A percentile compares a stretch with the other conserved stretches of the same genome.
Conservation (phyloP, 1,284 basidiomycete species). For the Ceratobasidium sp. region DNA sequence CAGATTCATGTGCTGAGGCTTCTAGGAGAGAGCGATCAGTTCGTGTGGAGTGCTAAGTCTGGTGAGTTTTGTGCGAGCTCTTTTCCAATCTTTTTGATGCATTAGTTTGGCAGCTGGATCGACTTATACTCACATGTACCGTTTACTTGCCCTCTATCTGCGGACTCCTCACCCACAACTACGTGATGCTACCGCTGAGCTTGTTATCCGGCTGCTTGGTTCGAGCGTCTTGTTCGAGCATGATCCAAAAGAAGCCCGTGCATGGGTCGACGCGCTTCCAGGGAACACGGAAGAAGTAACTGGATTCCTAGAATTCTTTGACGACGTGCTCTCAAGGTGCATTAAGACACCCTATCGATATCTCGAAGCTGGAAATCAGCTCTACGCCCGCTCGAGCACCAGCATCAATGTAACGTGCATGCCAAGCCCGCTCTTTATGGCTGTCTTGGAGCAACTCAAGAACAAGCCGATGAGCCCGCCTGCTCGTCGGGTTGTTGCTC, state of each 20-base stretch:
- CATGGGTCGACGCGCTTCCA: conserved; percentile 80
- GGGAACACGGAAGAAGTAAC: conserved; percentile 66
- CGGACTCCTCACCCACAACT: conserved; percentile 67
- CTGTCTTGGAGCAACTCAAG: conserved; percentile 79
- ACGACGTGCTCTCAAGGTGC: conserved; percentile 89
- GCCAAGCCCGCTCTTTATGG: conserved; percentile 81
- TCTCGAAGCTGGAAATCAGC: conserved; percentile 71
- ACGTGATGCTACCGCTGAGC: conserved; percentile 66
- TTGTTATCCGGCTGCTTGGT: conserved; percentile 74
- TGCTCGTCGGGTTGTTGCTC: background rate
- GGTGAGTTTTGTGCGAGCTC: conserved; percentile 60
- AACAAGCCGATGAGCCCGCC: conserved; percentile 59
- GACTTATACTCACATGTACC: conserved; percentile 66
- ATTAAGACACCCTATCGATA: conserved; percentile 89
- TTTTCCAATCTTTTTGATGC: background rate
- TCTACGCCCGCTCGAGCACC: conserved; percentile 38
- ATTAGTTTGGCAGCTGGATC: conserved; percentile 53
- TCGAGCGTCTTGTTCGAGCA: conserved; percentile 86
- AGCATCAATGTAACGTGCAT: conserved; percentile 47
- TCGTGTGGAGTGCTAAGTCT: conserved; percentile 80
- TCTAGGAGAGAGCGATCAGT: conserved; percentile 79
- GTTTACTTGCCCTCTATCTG: conserved; percentile 76
- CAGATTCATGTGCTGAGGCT: conserved; percentile 85
- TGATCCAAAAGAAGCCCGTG: conserved; percentile 75
- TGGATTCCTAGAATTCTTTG: conserved; percentile 78